Base-by-base conservation (phyloP, 139 green algal species). In the Closterium sp. region DNA sequence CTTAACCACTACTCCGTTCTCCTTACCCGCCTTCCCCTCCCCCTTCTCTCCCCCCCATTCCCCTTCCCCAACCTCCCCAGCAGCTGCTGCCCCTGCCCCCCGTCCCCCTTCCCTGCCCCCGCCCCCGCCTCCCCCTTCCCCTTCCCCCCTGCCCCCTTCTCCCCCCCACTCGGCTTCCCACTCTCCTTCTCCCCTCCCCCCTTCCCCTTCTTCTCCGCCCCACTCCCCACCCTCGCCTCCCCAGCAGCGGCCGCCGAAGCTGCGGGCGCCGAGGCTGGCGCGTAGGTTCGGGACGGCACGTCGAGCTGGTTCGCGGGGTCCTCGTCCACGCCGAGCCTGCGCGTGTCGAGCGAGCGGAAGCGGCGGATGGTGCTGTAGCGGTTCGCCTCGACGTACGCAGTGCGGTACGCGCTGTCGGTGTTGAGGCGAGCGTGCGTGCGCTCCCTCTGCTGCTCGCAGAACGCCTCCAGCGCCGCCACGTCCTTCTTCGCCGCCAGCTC, bases 341-440 rank as follows among this genome's bases (percentile, higher is more conserved):
- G 87, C 7, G 88, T 89, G 31, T 94, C 91, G 28, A 94, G 91
- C 0, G 28, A 89, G 23, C 87, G 32, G 35, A 94, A 93, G 33
- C 91, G 91, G 66, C 91, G 88, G 34, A 93, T 33, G 34, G 89
- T 94, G 91, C 91, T 93, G 19, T 31, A 66, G 89, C 93, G 36
- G 25, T 94, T 94, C 35, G 81, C 84, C 89, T 93, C 93, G 8
- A 94, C 34, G 91, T 94, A 94, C 5, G 55, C 34, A 0, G 31
- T 16, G 8, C 88, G 88, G 87, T 87, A 94, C 12, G 64, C 69
- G n/a, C 21, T 19, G 84, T 94, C 91, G 19, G 83, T 36, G 28
- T 34, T 93, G 10, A 88, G 64, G 6, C 25, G 21, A 28, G 25
- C 6, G 19, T 90, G 84, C 43, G 91, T 90, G 32, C 81, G n/a